These are phyloP conservation scores for Knoxia roxburghii DNA, from an alignment of 257 asterid genomes.

Conservation along the genomic window DNA sequence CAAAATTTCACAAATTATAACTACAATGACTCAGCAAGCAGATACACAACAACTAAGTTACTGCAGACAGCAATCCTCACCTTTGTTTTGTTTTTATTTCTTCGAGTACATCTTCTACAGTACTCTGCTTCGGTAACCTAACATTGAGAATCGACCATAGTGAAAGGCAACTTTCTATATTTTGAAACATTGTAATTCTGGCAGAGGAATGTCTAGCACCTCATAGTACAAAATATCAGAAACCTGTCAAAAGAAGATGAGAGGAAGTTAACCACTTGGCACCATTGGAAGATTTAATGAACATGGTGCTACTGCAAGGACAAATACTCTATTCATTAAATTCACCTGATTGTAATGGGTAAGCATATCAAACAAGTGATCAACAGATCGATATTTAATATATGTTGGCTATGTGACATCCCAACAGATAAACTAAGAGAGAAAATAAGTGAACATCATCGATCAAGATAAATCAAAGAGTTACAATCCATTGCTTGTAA, in stretches of 20 bases:
- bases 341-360: slow-evolving; percentile 96
- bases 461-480: neutral
- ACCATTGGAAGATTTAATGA: slow-evolving; percentile 36
- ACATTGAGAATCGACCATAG: slow-evolving; percentile 67
- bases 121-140: slow-evolving; percentile 88
- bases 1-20: neutral
- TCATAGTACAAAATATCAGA: slow-evolving; percentile 94
- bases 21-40: neutral
- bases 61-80: slow-evolving; percentile 25
- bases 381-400: slow-evolving; percentile 80
- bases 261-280: neutral
- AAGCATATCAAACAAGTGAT: slow-evolving; percentile 85
- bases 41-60: neutral
- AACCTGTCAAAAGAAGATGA: slow-evolving; percentile 38
- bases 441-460: neutral
- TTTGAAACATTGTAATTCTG: slow-evolving; percentile 91
- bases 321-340: neutral
- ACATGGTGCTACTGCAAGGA: neutral
- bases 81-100: slow-evolving; percentile 75
- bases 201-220: slow-evolving; percentile 97
- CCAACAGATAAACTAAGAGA: neutral
- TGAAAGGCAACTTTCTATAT: slow-evolving; percentile 95
- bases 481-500: neutral
- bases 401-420: neutral
- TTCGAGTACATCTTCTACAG: slow-evolving; percentile 92